These are phyloP conservation scores for Dentipellis fragilis DNA, from an alignment of 768 basidiomycete species.

Conservation along the genomic window DNA sequence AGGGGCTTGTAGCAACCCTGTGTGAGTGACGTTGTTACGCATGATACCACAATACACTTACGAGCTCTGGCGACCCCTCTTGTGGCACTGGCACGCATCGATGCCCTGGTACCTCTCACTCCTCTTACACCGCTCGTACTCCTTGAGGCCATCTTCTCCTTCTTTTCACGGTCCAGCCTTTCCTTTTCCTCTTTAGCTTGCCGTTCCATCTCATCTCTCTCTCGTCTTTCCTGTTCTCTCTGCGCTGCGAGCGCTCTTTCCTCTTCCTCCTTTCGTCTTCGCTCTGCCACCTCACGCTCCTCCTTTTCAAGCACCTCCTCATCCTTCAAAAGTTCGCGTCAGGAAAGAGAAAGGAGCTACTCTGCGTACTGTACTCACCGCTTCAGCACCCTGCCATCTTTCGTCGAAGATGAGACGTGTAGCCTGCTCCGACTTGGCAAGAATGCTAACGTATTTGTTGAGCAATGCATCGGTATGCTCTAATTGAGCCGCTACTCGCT, in stretches of 20 bases:
- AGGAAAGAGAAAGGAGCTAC: neutral
- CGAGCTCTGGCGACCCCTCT: conserved; percentile 8
- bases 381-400: conserved; percentile 65
- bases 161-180: conserved; percentile 35
- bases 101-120: conserved; percentile 63
- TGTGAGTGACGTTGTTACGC: neutral
- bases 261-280: conserved; percentile 27
- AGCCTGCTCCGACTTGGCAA: conserved; percentile 61
- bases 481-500: conserved; percentile 57
- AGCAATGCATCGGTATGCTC: conserved; percentile 64
- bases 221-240: conserved; percentile 36
- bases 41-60: neutral
- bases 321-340: conserved; percentile 34
- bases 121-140: conserved; percentile 53
- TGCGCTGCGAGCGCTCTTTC: conserved; percentile 20
- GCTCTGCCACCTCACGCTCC: conserved; percentile 27
- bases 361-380: conserved; percentile 31
- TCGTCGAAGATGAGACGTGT: conserved; percentile 68
- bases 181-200: conserved; percentile 32
- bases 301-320: conserved; percentile 43
- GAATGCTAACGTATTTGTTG: conserved; percentile 62
- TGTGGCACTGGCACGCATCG: conserved; percentile 34
- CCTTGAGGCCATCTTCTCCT: conserved; percentile 21
- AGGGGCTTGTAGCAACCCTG: neutral
- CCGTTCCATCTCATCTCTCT: conserved; percentile 40